phyloP scores from a whole-genome alignment of 148 eudicot genomes.

The Vaccinium macrocarpon region DNA sequence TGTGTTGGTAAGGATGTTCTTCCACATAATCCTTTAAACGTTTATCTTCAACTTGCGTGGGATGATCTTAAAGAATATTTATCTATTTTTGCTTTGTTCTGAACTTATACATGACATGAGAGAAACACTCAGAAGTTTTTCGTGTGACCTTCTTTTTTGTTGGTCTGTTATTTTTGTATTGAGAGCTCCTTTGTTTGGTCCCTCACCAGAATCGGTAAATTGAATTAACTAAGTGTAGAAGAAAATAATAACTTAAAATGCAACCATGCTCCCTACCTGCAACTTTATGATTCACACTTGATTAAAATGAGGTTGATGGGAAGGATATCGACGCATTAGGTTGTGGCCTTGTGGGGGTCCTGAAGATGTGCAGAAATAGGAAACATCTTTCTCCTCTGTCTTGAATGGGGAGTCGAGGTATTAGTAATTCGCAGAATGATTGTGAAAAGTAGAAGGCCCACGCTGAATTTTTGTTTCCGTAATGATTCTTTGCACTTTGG shows the following conservation, averaged over 20 bases:
- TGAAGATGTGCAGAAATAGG: not conserved
- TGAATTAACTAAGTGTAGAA: not conserved
- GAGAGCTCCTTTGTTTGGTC: not conserved
- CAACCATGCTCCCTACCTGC: not conserved
- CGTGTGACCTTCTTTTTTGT: not conserved
- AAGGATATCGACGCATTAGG: not conserved
- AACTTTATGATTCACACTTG: not conserved
- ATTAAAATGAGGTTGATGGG: not conserved
- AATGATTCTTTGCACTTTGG: not conserved
- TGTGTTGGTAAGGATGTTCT: conserved; percentile 71
- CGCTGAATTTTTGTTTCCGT: not conserved
- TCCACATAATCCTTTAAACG: not conserved
- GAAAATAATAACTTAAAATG: not conserved
- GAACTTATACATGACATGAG: not conserved
- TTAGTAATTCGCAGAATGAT: not conserved
- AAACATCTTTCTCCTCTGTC: not conserved
- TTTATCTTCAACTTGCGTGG: not conserved
- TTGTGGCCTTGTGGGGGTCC: not conserved
- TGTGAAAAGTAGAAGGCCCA: not conserved
- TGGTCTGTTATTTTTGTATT: not conserved
- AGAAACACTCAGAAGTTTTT: not conserved
- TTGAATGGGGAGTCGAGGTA: not conserved
- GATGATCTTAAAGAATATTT: not conserved
- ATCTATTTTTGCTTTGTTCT: not conserved
- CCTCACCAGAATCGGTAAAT: not conserved